Evolutionary conservation across 805 yeast species (phyloP).

Genomic region (Lachancea lanzarotensis): DNA sequence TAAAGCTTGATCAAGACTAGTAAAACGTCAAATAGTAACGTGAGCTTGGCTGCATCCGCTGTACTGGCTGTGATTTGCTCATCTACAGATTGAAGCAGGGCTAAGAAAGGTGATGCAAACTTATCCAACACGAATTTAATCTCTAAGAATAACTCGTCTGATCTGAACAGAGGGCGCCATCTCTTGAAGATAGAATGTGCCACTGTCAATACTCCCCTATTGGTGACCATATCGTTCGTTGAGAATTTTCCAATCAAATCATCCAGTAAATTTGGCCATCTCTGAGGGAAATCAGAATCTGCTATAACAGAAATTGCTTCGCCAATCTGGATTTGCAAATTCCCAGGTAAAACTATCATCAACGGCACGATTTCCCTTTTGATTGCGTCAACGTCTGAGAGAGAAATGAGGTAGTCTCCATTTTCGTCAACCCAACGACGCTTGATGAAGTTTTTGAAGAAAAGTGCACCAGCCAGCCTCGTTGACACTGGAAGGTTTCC

Average conservation of each 20-base stretch:
- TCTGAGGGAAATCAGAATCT: slow-evolving; percentile 88
- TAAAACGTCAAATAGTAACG: slow-evolving; percentile 60
- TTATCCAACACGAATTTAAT: slow-evolving; percentile 80
- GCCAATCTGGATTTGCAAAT: slow-evolving; percentile 87
- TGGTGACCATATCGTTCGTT: slow-evolving; percentile 57
- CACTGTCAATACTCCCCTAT: slow-evolving; percentile 81
- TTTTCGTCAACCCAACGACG: slow-evolving; percentile 88
- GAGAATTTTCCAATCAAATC: slow-evolving; percentile 64
- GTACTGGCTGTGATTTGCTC: slow-evolving; percentile 45
- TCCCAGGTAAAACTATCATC: slow-evolving; percentile 75
- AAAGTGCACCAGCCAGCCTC: slow-evolving; percentile 82
- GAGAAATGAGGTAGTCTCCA: slow-evolving; percentile 63
- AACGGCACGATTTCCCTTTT: slow-evolving; percentile 75
- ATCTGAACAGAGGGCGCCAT: slow-evolving; percentile 92
- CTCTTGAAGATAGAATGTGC: slow-evolving; percentile 94
- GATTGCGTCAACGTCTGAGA: slow-evolving; percentile 56
- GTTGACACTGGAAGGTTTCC: slow-evolving; percentile 45
- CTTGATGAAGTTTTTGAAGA: slow-evolving; percentile 79
- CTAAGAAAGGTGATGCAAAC: slow-evolving; percentile 73
- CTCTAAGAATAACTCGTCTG: slow-evolving; percentile 83
- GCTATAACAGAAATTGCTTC: slow-evolving; percentile 92
- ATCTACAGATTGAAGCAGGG: slow-evolving; percentile 64
- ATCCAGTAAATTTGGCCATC: slow-evolving; percentile 75
- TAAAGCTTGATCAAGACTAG: slow-evolving; percentile 71
- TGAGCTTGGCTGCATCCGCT: slow-evolving; percentile 44